Conservation (phyloP, 192 early-diverging fungal genomes). For the Backusella macrospora region DNA sequence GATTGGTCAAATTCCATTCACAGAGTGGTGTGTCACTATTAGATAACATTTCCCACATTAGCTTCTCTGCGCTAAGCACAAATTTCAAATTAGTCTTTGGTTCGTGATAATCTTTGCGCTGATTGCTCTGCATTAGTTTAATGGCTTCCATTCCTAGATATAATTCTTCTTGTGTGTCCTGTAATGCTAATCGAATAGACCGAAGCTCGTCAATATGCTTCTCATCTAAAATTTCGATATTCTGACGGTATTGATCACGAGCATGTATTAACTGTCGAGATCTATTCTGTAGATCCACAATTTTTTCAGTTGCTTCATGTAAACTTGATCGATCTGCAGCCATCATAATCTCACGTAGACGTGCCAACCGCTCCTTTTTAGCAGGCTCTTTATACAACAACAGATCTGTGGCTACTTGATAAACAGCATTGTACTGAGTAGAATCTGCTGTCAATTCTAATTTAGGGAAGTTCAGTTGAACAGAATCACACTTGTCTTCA, state of each 20-base stretch:
- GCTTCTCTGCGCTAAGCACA: slow-evolving; percentile 54
- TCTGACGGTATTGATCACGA: slow-evolving; percentile 38
- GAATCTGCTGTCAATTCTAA: slow-evolving; percentile 75
- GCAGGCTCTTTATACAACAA: slow-evolving; percentile 84
- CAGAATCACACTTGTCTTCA: slow-evolving; percentile 65
- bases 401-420: slow-evolving; percentile 77
- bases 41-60: slow-evolving; percentile 77
- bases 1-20: slow-evolving; percentile 66
- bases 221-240: slow-evolving; percentile 23
- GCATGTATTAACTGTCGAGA: slow-evolving; percentile 51
- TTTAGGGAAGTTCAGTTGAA: slow-evolving; percentile 74
- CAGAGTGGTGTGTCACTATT: slow-evolving; percentile 69
- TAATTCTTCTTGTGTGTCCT: slow-evolving; percentile 61
- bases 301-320: slow-evolving; percentile 53
- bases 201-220: slow-evolving; percentile 35
- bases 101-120: slow-evolving; percentile 60
- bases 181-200: slow-evolving; percentile 24
- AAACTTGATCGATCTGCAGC: slow-evolving; percentile 81
- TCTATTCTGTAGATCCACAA: slow-evolving; percentile 61
- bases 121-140: slow-evolving; percentile 57
- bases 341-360: slow-evolving; percentile 75
- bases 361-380: slow-evolving; percentile 69
- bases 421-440: slow-evolving; percentile 71
- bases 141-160: slow-evolving; percentile 72
- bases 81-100: slow-evolving; percentile 61